Percentiles rank a stretch among this genome's conserved stretches.
Conservation (phyloP, 352 stramenopile genomes). For the Phytophthora meadii region DNA sequence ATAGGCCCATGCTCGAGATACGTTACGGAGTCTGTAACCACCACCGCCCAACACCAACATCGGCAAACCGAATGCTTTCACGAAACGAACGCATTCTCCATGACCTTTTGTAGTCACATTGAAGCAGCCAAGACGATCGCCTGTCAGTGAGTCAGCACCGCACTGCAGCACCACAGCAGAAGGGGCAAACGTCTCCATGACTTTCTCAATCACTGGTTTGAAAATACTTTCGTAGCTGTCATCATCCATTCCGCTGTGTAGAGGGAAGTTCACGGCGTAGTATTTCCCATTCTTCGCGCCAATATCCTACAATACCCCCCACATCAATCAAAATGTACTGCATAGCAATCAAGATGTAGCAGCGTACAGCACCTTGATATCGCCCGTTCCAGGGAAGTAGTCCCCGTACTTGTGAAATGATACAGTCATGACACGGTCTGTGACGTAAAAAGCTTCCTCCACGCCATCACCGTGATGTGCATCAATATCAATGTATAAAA, state of each 20-base stretch:
- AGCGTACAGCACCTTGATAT: conserved; percentile 58
- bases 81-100: conserved; percentile 76
- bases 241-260: conserved; percentile 97
- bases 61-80: conserved; percentile 86
- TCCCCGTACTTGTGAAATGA: conserved; percentile 99
- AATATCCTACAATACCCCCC: conserved; percentile 65
- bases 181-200: conserved; percentile 89
- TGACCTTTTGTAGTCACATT: conserved; percentile 94
- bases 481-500: conserved; percentile 99
- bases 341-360: background rate
- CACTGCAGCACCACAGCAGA: conserved; percentile 97
- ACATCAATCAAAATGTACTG: background rate
- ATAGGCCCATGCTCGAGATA: conserved; percentile 95
- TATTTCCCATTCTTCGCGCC: conserved; percentile 93
- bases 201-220: conserved; percentile 95
- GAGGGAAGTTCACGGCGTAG: conserved; percentile 97
- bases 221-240: conserved; percentile 96
- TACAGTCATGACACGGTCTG: conserved; percentile 98
- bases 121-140: conserved; percentile 97
- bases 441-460: conserved; percentile 96
- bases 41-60: conserved; percentile 85
- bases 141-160: conserved; percentile 96
- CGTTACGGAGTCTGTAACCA: conserved; percentile 88
- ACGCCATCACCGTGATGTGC: conserved; percentile 99
- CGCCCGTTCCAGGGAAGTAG: conserved; percentile 98